Base-by-base conservation (phyloP, 2,329 filamentous ascomycete species). In the Talaromyces sp. region DNA sequence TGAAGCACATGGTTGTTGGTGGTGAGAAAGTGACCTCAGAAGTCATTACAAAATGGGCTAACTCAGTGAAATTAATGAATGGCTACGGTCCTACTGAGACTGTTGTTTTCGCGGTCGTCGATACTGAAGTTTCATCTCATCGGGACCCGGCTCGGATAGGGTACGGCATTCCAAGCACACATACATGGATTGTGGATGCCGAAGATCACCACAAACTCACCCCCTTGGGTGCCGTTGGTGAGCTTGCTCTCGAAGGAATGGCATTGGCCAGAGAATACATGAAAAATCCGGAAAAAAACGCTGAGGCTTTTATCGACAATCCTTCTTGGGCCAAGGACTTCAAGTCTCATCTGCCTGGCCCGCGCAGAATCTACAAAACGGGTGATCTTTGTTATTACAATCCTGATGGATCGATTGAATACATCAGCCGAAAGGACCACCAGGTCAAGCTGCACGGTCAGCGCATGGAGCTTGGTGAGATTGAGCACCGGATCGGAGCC, bases 11-110 rank as follows among this genome's bases (percentile, higher is more conserved):
- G 8, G 67, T 73, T 0, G 67, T 71, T 14, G 77, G 75, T 39
- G 79, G 78, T 35, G 79, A 81, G 70, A 84, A 88, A 2, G 80
- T 96, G 73, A 91, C 89, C 0, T 82, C 84, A 30, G 82, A 84
- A 27, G 89, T 96, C 0, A 84, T 88, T 36, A 77, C 81, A 0
- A 80, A 79, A 42, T 96, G 92, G 92, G 81, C 79, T 13, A 66
- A 68, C 19, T 62, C 57, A 10, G 68, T 73, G 1, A 70, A 69
- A 9, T 58, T 80, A 20, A 64, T 72, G 49, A 74, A 72, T 45
- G 67, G 60, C 13, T 75, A 75, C 49, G 73, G 73, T 3, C 71
- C 73, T 3, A 70, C 70, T 6, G 73, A 75, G 43, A 69, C 68
- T 2, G 62, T 63, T 17, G 65, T 71, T 10, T 68, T 71, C 24